Conservation (phyloP, 2,329 filamentous ascomycete species). For the Helotiales sp. region DNA sequence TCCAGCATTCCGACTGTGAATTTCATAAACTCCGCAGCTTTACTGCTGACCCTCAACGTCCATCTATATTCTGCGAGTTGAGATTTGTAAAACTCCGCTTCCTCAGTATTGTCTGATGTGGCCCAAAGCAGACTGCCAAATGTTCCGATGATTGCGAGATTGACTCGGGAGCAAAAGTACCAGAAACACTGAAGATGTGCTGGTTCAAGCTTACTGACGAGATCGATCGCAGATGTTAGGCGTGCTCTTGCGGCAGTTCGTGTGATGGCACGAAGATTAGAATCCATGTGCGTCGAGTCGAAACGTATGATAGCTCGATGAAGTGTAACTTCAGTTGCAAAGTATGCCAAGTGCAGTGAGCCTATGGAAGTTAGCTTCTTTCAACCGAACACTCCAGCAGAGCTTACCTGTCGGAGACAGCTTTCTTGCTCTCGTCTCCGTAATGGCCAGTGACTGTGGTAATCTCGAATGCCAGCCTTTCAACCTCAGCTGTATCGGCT, state of each 20-base stretch:
- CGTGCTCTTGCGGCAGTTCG: slow-evolving; percentile 40
- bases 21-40: slow-evolving; percentile 32
- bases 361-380: slow-evolving; percentile 27
- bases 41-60: slow-evolving; percentile 30
- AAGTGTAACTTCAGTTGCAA: slow-evolving; percentile 50
- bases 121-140: slow-evolving; percentile 41
- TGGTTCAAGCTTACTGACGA: slow-evolving; percentile 43
- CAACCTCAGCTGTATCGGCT: slow-evolving; percentile 47
- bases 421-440: slow-evolving; percentile 41
- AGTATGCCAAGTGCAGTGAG: slow-evolving; percentile 51
- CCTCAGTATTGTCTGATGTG: slow-evolving; percentile 24
- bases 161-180: slow-evolving; percentile 45
- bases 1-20: slow-evolving; percentile 31
- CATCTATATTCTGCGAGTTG: slow-evolving; percentile 29
- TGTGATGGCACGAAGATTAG: slow-evolving; percentile 23
- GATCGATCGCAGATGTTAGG: slow-evolving; percentile 40
- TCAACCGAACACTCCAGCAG: background rate
- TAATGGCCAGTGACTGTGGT: slow-evolving; percentile 45
- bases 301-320: slow-evolving; percentile 51
- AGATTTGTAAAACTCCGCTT: slow-evolving; percentile 29
- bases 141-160: slow-evolving; percentile 43
- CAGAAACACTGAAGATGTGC: slow-evolving; percentile 47
- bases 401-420: slow-evolving; percentile 38
- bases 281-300: slow-evolving; percentile 31
- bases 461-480: slow-evolving; percentile 48